Conservation (phyloP, 2,329 filamentous ascomycete genomes). For the Proliferodiscus dingleyae region DNA sequence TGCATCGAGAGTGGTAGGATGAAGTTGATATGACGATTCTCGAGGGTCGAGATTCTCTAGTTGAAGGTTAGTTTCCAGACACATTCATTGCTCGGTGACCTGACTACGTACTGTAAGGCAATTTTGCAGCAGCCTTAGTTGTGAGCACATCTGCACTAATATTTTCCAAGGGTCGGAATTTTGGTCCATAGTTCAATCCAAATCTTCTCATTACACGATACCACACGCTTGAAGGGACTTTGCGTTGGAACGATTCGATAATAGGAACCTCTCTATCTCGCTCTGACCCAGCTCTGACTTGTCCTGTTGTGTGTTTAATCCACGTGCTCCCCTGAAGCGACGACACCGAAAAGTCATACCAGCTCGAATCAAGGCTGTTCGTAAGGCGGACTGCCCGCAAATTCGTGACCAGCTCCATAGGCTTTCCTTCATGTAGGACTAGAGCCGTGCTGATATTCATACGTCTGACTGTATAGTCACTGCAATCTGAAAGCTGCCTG, state of each 20-base stretch:
- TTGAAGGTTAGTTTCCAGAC: too few relatives aligned
- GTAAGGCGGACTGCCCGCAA: conserved; percentile 22
- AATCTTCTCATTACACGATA: conserved; percentile 15
- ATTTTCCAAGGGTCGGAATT: conserved; percentile 21
- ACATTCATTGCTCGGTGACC: neutral
- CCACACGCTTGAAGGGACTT: conserved; percentile 1
- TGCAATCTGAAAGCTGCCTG: conserved; percentile 17
- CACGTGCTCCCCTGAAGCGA: conserved; percentile 23
- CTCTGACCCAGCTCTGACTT: conserved; percentile 7
- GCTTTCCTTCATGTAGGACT: conserved; percentile 15
- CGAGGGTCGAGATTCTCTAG: too few relatives aligned
- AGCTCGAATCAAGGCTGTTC: conserved; percentile 5
- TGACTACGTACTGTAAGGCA: neutral
- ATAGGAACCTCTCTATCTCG: neutral
- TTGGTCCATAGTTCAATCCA: conserved; percentile 24
- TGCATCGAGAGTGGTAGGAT: conserved; percentile 10
- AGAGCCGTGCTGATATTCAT: conserved; percentile 25
- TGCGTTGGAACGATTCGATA: conserved; percentile 8
- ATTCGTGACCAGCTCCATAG: conserved; percentile 25
- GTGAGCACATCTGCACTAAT: conserved; percentile 5
- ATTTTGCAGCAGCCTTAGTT: conserved; percentile 2
- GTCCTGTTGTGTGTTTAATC: conserved; percentile 26
- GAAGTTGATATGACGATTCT: conserved; percentile 2
- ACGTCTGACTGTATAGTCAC: conserved; percentile 17
- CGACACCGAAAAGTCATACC: conserved; percentile 27